A percentile compares a stretch with the other conserved stretches of the same genome.
Evolutionary conservation across 495 filamentous ascomycete genomes (phyloP).

Genomic region (Diplogelasinospora grovesii): DNA sequence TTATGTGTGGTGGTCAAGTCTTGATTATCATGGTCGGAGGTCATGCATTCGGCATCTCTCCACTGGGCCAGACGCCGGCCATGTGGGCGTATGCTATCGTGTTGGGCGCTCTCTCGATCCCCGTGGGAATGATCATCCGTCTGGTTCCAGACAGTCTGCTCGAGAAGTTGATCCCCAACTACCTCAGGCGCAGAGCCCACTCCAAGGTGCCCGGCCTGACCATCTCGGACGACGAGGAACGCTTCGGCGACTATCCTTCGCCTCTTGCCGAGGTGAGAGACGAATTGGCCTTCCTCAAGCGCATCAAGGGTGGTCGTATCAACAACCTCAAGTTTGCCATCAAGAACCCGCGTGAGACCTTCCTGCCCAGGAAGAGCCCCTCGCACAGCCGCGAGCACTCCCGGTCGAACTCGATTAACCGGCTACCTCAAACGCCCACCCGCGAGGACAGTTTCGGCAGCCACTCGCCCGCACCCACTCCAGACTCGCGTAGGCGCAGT

Average conservation of each 20-base stretch:
- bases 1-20: slow-evolving; percentile 75
- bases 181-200: slow-evolving; percentile 56
- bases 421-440: slow-evolving; percentile 58
- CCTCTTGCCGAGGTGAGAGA: slow-evolving; percentile 68
- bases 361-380: slow-evolving; percentile 65
- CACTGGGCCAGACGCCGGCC: slow-evolving; percentile 44
- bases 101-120: slow-evolving; percentile 64
- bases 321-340: slow-evolving; percentile 81
- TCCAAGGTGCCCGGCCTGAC: slow-evolving; percentile 42
- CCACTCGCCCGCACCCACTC: slow-evolving; percentile 52
- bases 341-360: slow-evolving; percentile 66
- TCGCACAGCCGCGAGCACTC: slow-evolving; percentile 57
- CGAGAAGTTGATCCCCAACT: slow-evolving; percentile 58
- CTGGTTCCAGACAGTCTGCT: slow-evolving; percentile 51
- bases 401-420: slow-evolving; percentile 54
- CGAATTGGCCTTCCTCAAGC: slow-evolving; percentile 82
- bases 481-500: slow-evolving; percentile 63
- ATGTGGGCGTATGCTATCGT: slow-evolving; percentile 76
- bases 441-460: slow-evolving; percentile 46
- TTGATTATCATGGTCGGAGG: slow-evolving; percentile 75
- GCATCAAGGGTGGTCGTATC: slow-evolving; percentile 82
- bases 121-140: slow-evolving; percentile 65
- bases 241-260: slow-evolving; percentile 64
- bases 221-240: slow-evolving; percentile 70
- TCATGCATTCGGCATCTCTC: slow-evolving; percentile 64